phyloP scores from a whole-genome alignment of 345 rosid species.

The Toxicodendron radicans region DNA sequence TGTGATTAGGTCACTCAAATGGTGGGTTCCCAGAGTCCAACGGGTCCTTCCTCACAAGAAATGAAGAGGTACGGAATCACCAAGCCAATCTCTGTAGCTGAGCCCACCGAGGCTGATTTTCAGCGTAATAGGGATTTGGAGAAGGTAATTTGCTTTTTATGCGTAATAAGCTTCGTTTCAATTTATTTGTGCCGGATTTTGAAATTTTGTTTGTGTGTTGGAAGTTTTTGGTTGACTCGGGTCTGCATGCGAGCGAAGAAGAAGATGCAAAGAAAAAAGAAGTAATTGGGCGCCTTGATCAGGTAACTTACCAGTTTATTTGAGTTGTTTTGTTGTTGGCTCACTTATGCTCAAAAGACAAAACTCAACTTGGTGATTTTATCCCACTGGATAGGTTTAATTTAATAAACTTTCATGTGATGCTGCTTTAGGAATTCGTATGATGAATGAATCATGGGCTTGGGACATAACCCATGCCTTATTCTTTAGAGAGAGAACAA shows the following conservation, averaged over 20 bases:
- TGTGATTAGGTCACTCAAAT: constrained; percentile 27
- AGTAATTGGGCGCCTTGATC: constrained; percentile 63
- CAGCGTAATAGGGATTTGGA: constrained; percentile 65
- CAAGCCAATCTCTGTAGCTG: constrained; percentile 77
- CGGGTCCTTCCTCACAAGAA: constrained; percentile 30
- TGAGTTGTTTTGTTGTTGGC: neutral
- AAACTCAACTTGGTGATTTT: neutral
- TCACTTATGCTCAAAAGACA: neutral
- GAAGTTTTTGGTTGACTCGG: constrained; percentile 65
- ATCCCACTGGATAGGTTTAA: neutral
- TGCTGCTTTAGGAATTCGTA: neutral
- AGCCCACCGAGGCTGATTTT: constrained; percentile 70
- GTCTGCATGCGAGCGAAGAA: constrained; percentile 77
- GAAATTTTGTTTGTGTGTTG: neutral
- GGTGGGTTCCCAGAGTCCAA: constrained; percentile 53
- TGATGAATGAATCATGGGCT: neutral
- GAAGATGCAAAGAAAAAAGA: constrained; percentile 69
- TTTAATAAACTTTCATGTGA: neutral
- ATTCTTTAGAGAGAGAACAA: neutral
- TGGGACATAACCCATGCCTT: neutral
- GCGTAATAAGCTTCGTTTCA: neutral
- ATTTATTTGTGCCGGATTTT: constrained; percentile 14
- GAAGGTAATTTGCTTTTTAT: constrained; percentile 42
- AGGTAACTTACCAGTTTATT: constrained; percentile 40
- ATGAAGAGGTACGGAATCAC: constrained; percentile 61